These are phyloP conservation scores for Poterioochromonas sp. DNA, from an alignment of 352 stramenopile genomes.

Conservation along the genomic window DNA sequence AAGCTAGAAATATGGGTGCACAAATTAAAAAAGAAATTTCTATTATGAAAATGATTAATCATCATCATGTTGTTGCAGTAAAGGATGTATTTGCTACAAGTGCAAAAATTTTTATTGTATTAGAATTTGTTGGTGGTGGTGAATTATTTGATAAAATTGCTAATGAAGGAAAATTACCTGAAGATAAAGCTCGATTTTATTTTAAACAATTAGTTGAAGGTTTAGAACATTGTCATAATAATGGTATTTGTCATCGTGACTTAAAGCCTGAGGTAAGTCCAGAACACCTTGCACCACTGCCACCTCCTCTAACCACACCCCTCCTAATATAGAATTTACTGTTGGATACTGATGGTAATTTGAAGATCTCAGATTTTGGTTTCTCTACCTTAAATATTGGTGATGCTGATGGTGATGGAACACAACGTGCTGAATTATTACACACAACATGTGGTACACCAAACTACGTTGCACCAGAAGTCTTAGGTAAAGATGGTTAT, in stretches of 20 bases:
- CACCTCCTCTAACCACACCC: too few species aligned
- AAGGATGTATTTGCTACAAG: slow-evolving; percentile 71
- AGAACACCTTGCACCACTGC: background rate
- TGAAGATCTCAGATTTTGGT: slow-evolving; percentile 99
- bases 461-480: slow-evolving; percentile 85
- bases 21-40: slow-evolving; percentile 98
- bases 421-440: slow-evolving; percentile 60
- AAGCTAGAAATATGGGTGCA: slow-evolving; percentile 95
- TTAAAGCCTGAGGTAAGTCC: slow-evolving; percentile 69
- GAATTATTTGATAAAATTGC: slow-evolving; percentile 98
- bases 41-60: slow-evolving; percentile 91
- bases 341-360: slow-evolving; percentile 83
- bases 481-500: slow-evolving; percentile 87
- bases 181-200: slow-evolving; percentile 92
- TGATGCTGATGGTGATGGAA: slow-evolving; percentile 58
- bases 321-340: slow-evolving; percentile 67
- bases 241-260: slow-evolving; percentile 91
- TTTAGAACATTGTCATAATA: slow-evolving; percentile 88
- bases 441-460: slow-evolving; percentile 90
- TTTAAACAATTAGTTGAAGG: slow-evolving; percentile 94
- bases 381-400: slow-evolving; percentile 82
- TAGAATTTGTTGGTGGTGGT: slow-evolving; percentile 60
- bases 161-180: slow-evolving; percentile 80
- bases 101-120: slow-evolving; percentile 87
- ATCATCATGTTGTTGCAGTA: slow-evolving; percentile 56